A percentile compares a stretch with the other conserved stretches of the same genome.
Evolutionary conservation across 2,329 filamentous ascomycete genomes (phyloP).

Genomic region (Nemania sp.): DNA sequence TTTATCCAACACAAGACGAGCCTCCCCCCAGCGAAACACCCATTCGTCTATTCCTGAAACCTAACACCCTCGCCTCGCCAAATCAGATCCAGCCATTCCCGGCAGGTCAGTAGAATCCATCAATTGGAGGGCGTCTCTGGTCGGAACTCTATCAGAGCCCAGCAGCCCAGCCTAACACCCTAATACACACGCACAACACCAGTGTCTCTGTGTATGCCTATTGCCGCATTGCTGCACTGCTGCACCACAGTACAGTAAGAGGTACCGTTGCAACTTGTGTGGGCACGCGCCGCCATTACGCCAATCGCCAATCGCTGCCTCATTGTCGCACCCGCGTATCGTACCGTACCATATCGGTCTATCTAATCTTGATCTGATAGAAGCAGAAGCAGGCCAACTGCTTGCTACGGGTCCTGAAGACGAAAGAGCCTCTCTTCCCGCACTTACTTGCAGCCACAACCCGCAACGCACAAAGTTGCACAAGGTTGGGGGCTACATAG

Average conservation of each 20-base stretch:
- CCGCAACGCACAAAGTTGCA: slow-evolving; percentile 34
- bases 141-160: slow-evolving; percentile 31
- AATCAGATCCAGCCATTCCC: slow-evolving; percentile 46
- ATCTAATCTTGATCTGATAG: slow-evolving; percentile 31
- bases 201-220: neutral
- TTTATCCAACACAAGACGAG: slow-evolving; percentile 48
- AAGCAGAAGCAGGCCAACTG: slow-evolving; percentile 5
- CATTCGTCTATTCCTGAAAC: slow-evolving; percentile 46
- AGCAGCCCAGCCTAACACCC: slow-evolving; percentile 5
- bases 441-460: slow-evolving; percentile 26
- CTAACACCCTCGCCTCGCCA: slow-evolving; percentile 42
- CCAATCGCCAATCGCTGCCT: slow-evolving; percentile 29
- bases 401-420: slow-evolving; percentile 4
- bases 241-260: neutral
- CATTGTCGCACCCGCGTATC: slow-evolving; percentile 30
- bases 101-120: slow-evolving; percentile 26
- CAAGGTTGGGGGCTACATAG: slow-evolving; percentile 32
- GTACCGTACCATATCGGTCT: slow-evolving; percentile 20
- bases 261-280: slow-evolving; percentile 16
- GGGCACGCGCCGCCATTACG: slow-evolving; percentile 33
- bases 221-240: slow-evolving; percentile 4
- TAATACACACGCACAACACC: neutral
- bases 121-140: slow-evolving; percentile 27
- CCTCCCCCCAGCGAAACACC: slow-evolving; percentile 39
- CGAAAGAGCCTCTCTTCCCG: slow-evolving; percentile 2